A percentile compares a stretch with the other conserved stretches of the same genome.
These are phyloP conservation scores for Cichorium intybus DNA, from an alignment of 140 eudicot species.

Conservation along the genomic window DNA sequence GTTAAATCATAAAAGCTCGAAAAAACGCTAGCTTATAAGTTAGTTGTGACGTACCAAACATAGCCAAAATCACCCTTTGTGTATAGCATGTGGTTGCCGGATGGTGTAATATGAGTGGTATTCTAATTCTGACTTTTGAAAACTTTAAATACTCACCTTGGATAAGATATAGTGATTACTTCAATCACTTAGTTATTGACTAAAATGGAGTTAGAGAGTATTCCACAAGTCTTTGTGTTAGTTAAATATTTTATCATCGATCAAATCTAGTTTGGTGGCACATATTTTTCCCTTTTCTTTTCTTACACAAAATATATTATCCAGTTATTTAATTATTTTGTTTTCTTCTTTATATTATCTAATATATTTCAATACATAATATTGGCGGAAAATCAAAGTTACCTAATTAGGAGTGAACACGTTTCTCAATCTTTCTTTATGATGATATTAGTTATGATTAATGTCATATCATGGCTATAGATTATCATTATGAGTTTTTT, in stretches of 20 bases:
- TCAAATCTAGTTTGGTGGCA: slow-evolving; percentile 12
- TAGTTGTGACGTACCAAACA: too few species aligned
- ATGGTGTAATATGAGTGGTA: background rate
- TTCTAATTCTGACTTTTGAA: slow-evolving; percentile 2
- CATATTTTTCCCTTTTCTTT: background rate
- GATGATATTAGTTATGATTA: too few species aligned
- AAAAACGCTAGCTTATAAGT: too few species aligned
- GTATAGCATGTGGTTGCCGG: background rate
- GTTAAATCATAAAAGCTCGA: too few species aligned
- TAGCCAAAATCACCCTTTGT: slow-evolving; percentile 2
- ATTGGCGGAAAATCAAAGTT: too few species aligned
- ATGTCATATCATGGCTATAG: too few species aligned
- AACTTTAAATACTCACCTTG: background rate
- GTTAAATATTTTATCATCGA: background rate
- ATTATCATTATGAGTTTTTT: too few species aligned
- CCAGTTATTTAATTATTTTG: background rate
- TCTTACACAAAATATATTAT: background rate
- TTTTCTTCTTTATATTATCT: background rate
- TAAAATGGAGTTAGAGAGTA: slow-evolving; percentile 7
- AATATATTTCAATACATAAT: background rate
- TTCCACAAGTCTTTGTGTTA: slow-evolving; percentile 3
- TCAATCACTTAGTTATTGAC: slow-evolving; percentile 20
- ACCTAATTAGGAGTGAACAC: too few species aligned
- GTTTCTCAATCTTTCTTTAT: too few species aligned
- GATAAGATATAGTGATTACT: background rate